A percentile compares a stretch with the other conserved stretches of the same genome.
Evolutionary conservation across 345 rosid species (phyloP).

Genomic region (Ricinus communis): DNA sequence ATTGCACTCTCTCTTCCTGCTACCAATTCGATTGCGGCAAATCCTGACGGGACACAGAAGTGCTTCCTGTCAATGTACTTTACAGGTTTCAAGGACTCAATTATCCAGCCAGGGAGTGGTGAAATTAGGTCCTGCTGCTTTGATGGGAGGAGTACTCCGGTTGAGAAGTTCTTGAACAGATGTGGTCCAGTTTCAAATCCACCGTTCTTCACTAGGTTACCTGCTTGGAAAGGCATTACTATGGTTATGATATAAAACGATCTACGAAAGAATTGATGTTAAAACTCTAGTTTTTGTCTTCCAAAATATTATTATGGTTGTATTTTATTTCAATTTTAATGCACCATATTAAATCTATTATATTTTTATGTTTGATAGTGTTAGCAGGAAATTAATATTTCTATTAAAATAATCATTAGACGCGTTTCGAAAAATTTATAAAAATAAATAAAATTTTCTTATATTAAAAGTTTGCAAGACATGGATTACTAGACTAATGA

Average conservation of each 20-base stretch:
- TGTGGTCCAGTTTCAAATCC: conserved; percentile 83
- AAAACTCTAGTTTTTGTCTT: too few relatives aligned
- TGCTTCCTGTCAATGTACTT: conserved; percentile 70
- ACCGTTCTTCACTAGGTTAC: conserved; percentile 70
- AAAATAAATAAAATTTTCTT: too few relatives aligned
- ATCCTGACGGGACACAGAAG: conserved; percentile 63
- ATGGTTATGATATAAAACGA: background rate
- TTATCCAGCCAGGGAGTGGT: conserved; percentile 84
- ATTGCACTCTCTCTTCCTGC: conserved; percentile 87
- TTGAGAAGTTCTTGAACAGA: conserved; percentile 73
- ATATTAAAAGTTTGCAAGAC: too few relatives aligned
- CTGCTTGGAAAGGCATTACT: conserved; percentile 21
- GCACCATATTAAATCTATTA: too few relatives aligned
- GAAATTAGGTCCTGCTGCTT: conserved; percentile 51
- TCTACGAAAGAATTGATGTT: too few relatives aligned
- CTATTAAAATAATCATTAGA: too few relatives aligned
- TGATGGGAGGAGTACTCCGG: conserved; percentile 74
- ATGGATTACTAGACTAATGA: too few relatives aligned
- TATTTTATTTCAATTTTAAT: too few relatives aligned
- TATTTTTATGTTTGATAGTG: too few relatives aligned
- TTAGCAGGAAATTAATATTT: too few relatives aligned
- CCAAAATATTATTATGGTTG: too few relatives aligned
- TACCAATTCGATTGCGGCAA: conserved; percentile 57
- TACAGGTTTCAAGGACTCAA: conserved; percentile 80
- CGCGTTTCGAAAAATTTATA: too few relatives aligned